Conservation (phyloP, 148 eudicot species). For the Nyssa sinensis region DNA sequence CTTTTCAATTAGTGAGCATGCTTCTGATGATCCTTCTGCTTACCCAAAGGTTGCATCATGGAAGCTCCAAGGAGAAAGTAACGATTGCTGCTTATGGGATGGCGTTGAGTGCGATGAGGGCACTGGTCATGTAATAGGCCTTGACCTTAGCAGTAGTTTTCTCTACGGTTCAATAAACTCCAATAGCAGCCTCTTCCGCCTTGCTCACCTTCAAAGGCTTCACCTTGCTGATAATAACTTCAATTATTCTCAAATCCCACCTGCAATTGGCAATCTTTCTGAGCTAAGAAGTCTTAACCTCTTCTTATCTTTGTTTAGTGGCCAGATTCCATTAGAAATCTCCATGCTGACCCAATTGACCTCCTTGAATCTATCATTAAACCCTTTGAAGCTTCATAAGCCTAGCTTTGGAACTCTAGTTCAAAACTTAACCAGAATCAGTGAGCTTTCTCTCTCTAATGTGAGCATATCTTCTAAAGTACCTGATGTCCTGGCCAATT, state of each 20-base stretch:
- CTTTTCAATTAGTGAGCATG: background rate
- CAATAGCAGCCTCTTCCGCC: constrained; percentile 29
- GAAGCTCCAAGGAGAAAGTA: background rate
- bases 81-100: constrained; percentile 49
- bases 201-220: constrained; percentile 26
- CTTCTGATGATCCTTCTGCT: background rate
- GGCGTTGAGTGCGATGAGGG: constrained; percentile 33
- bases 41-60: background rate
- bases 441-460: constrained; percentile 5
- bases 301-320: constrained; percentile 26
- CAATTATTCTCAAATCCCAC: constrained; percentile 25
- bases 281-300: constrained; percentile 24
- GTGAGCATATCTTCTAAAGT: constrained; percentile 26
- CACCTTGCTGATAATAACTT: constrained; percentile 30
- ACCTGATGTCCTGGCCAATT: constrained; percentile 17
- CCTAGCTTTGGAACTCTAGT: constrained; percentile 14
- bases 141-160: constrained; percentile 35
- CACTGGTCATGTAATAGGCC: constrained; percentile 28
- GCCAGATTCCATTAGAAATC: constrained; percentile 32
- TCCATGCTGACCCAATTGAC: constrained; percentile 20
- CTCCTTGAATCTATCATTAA: constrained; percentile 20
- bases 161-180: constrained; percentile 25
- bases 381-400: constrained; percentile 17
- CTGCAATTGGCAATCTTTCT: constrained; percentile 17
- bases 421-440: constrained; percentile 19